Evolutionary conservation across 345 rosid species (phyloP).

Genomic region (Hibiscus syriacus): DNA sequence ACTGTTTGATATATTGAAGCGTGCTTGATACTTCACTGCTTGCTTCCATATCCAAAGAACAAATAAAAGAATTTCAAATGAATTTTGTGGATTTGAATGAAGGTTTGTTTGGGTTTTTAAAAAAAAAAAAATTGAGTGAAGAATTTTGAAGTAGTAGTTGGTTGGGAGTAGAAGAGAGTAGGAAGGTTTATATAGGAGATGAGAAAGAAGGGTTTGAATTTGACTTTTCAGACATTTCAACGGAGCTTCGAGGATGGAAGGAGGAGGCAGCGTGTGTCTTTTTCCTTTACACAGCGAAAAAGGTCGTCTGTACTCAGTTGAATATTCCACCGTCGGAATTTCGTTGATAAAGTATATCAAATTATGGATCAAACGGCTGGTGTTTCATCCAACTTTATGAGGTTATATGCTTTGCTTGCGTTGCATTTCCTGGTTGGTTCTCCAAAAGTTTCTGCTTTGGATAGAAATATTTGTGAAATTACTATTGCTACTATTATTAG

Average conservation of each 20-base stretch:
- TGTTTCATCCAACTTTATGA: neutral
- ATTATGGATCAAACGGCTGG: neutral
- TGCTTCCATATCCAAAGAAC: constrained; percentile 22
- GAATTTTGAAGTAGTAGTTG: neutral
- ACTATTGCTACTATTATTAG: too few relatives aligned
- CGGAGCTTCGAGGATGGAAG: constrained; percentile 12
- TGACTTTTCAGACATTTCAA: constrained; percentile 14
- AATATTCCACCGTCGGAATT: neutral
- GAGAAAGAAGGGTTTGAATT: neutral
- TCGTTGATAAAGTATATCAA: neutral
- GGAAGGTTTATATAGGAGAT: neutral
- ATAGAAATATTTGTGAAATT: too few relatives aligned
- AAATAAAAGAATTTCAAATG: neutral
- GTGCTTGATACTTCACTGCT: constrained; percentile 28
- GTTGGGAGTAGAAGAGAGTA: constrained; percentile 3
- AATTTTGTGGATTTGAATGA: neutral
- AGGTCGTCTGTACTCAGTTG: neutral
- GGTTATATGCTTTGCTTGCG: too few relatives aligned
- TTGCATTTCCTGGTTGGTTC: constrained; percentile 9
- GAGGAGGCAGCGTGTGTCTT: constrained; percentile 3
- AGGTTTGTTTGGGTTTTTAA: too few relatives aligned
- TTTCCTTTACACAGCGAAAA: neutral
- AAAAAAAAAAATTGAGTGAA: too few relatives aligned
- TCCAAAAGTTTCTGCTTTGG: neutral
- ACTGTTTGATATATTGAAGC: constrained; percentile 43